phyloP scores from a whole-genome alignment of 2,329 filamentous ascomycete genomes.

The Xylaria sp. region DNA sequence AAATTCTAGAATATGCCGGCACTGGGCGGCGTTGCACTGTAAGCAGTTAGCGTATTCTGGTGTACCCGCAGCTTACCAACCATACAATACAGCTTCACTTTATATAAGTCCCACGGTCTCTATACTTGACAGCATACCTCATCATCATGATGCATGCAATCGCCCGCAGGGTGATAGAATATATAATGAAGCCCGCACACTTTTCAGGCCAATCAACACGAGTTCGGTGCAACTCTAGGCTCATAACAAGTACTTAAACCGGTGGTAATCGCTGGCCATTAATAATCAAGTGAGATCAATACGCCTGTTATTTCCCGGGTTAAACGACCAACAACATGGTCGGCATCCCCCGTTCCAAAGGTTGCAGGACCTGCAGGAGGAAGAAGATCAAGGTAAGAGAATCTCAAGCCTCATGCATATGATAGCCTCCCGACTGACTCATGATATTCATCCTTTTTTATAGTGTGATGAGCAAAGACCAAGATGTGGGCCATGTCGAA shows the following conservation, averaged over 20 bases:
- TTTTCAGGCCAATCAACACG: neutral
- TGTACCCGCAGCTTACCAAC: neutral
- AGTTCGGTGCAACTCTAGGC: neutral
- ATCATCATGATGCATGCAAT: neutral
- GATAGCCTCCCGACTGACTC: neutral
- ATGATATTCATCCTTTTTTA: neutral
- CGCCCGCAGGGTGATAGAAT: neutral
- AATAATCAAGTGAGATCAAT: neutral
- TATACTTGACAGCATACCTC: neutral
- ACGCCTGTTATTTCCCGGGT: neutral
- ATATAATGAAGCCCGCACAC: neutral
- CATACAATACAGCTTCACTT: neutral
- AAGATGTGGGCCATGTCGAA: slow-evolving; percentile 40
- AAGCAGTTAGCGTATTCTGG: neutral
- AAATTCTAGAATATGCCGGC: neutral
- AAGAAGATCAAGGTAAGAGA: slow-evolving; percentile 43
- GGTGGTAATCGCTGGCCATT: neutral
- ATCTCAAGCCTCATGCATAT: neutral
- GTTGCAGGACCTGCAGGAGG: slow-evolving; percentile 40
- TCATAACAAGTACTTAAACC: neutral
- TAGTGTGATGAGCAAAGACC: slow-evolving; percentile 41
- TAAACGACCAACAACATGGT: slow-evolving; percentile 31
- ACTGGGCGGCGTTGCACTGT: neutral
- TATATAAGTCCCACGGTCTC: neutral
- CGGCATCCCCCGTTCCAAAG: slow-evolving; percentile 39